Evolutionary conservation across 106 monocot genomes (phyloP).

Genomic region (Acorus calamus): DNA sequence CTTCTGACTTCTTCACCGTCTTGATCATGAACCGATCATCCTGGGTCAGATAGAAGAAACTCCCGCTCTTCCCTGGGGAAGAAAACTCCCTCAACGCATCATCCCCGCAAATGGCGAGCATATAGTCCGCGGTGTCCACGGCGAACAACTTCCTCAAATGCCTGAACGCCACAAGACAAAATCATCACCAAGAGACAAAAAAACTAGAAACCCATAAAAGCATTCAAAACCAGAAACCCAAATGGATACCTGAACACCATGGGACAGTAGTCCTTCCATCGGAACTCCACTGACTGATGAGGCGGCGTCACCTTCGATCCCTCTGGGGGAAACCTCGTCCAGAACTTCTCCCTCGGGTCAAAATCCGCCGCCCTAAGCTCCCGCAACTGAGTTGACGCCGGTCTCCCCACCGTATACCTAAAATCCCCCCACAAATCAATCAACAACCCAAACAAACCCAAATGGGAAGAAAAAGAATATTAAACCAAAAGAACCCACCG

Average conservation of each 20-base stretch:
- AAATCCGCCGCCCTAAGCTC: constrained; percentile 53
- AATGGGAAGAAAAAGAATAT: not conserved
- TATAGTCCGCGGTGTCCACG: constrained; percentile 84
- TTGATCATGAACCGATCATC: constrained; percentile 95
- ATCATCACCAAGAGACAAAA: not conserved
- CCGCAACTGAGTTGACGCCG: constrained; percentile 30
- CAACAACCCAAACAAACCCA: not conserved
- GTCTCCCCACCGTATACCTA: constrained; percentile 74
- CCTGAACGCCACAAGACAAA: constrained; percentile 13
- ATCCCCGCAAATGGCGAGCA: constrained; percentile 82
- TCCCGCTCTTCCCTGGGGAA: constrained; percentile 94
- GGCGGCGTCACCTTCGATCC: constrained; percentile 87
- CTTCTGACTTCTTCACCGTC: constrained; percentile 90
- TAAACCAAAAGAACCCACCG: not conserved
- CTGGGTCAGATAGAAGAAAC: constrained; percentile 86
- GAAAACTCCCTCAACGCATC: constrained; percentile 81
- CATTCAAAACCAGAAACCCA: not conserved
- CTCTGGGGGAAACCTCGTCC: constrained; percentile 89
- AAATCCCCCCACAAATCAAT: not conserved
- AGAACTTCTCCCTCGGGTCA: constrained; percentile 73
- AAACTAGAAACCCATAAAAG: not conserved
- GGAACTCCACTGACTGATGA: constrained; percentile 63
- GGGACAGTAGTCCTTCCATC: constrained; percentile 94
- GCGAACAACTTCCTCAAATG: constrained; percentile 68
- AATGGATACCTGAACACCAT: constrained; percentile 64